Percentiles rank a stretch among this genome's conserved stretches.
These are phyloP conservation scores for Sisymbrium altissimum DNA, from an alignment of 345 rosid species.

Conservation along the genomic window DNA sequence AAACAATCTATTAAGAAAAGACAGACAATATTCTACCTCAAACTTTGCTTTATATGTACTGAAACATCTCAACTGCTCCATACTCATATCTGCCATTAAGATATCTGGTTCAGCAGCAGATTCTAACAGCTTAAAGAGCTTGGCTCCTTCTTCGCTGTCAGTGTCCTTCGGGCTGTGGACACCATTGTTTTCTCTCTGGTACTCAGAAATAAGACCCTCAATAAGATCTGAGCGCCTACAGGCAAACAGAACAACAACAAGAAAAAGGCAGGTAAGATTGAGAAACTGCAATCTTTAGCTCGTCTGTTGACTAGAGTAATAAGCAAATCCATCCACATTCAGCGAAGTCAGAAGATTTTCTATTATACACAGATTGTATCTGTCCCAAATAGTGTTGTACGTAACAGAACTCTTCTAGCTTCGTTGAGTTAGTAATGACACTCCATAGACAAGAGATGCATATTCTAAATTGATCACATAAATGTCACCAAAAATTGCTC, in stretches of 20 bases:
- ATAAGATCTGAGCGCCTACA: slow-evolving; percentile 53
- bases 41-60: slow-evolving; percentile 58
- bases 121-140: slow-evolving; percentile 65
- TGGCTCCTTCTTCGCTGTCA: slow-evolving; percentile 83
- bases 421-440: slow-evolving; percentile 1
- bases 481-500: slow-evolving; percentile 3
- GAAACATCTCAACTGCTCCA: slow-evolving; percentile 69
- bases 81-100: slow-evolving; percentile 89
- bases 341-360: not conserved
- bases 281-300: not conserved
- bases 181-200: slow-evolving; percentile 43
- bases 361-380: not conserved
- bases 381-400: not conserved
- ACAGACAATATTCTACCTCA: slow-evolving; percentile 49
- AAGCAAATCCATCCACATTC: not conserved
- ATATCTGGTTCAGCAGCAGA: slow-evolving; percentile 85
- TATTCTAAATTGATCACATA: not conserved
- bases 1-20: not conserved
- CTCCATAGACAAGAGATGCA: slow-evolving; percentile 2
- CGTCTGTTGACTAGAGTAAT: not conserved
- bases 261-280: not conserved
- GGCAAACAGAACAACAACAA: slow-evolving; percentile 25
- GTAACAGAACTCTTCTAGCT: not conserved
- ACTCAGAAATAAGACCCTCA: slow-evolving; percentile 66
- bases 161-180: slow-evolving; percentile 44